These are phyloP conservation scores for Neurospora sp. DNA, from an alignment of 495 filamentous ascomycete species.

Conservation along the genomic window DNA sequence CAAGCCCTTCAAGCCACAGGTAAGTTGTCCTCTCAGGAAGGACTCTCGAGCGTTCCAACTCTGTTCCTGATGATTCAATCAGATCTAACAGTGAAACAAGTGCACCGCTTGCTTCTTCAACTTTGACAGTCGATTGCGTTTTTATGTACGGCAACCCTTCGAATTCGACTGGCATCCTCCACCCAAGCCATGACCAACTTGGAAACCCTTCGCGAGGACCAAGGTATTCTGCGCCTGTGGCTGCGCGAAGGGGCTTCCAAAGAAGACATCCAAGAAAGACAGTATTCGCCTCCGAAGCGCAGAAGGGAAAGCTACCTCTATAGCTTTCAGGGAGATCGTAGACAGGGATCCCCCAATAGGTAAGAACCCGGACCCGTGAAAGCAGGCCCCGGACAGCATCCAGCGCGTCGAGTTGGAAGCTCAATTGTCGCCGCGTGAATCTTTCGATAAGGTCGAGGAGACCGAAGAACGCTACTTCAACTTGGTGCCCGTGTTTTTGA, in stretches of 20 bases:
- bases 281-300: neutral
- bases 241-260: neutral
- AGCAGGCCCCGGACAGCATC: neutral
- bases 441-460: too few species aligned
- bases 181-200: neutral
- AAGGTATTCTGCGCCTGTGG: neutral
- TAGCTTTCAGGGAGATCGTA: neutral
- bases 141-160: too few species aligned
- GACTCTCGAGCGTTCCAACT: neutral
- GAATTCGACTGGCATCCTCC: neutral
- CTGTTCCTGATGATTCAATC: fast-evolving
- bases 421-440: neutral
- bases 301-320: neutral
- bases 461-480: too few species aligned
- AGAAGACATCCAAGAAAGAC: neutral
- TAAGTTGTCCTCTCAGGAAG: neutral
- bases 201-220: neutral
- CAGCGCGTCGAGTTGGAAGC: neutral
- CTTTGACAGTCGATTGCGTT: neutral
- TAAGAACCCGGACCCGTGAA: neutral
- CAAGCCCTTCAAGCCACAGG: neutral
- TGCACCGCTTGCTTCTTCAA: neutral
- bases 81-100: neutral
- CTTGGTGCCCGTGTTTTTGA: too few species aligned
- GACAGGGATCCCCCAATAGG: neutral